A percentile compares a stretch with the other conserved stretches of the same genome.
Conservation (phyloP, 2,329 filamentous ascomycete species). For the Cordyceps tenuipes region DNA sequence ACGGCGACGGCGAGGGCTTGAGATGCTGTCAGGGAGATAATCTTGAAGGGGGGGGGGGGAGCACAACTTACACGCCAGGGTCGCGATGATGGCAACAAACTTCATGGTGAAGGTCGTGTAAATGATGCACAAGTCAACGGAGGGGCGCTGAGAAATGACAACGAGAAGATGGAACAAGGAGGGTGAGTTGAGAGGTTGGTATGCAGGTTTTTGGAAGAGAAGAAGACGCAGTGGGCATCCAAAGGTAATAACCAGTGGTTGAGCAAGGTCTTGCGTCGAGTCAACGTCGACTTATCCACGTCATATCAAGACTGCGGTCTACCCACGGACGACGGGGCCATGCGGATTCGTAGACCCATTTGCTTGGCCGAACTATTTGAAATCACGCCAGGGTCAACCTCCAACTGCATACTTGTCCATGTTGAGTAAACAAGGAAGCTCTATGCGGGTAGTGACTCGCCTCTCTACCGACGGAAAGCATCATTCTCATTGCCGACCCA, state of each 20-base stretch:
- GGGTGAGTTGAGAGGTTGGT: background rate
- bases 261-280: background rate
- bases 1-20: constrained; percentile 4
- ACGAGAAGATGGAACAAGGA: background rate
- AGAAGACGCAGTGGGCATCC: background rate
- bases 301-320: background rate
- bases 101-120: constrained; percentile 4
- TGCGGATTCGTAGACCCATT: background rate
- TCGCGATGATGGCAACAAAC: background rate
- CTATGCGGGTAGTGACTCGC: background rate
- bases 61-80: constrained; percentile 6
- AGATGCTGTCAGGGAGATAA: background rate
- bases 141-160: background rate
- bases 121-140: background rate
- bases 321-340: too few relatives aligned
- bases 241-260: background rate
- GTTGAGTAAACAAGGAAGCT: background rate
- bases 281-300: background rate
- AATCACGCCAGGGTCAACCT: background rate
- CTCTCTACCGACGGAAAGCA: background rate
- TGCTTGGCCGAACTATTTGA: background rate
- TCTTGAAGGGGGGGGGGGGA: too few relatives aligned
- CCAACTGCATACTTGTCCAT: background rate
- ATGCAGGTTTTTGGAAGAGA: background rate
- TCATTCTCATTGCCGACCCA: background rate